Evolutionary conservation across 331 rosid genomes (phyloP).

Genomic region (Phaseolus coccineus): DNA sequence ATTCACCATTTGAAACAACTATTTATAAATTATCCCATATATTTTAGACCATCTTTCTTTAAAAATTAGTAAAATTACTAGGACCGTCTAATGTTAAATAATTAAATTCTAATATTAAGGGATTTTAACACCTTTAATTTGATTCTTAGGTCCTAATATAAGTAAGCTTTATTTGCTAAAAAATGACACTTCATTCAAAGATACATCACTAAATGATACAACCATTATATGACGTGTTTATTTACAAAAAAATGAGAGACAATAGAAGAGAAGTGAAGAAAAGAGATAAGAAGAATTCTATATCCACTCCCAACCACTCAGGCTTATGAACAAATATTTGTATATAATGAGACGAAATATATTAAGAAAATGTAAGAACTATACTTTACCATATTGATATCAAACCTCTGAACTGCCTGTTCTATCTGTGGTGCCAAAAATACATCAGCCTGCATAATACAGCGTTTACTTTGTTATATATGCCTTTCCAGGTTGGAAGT

Average conservation of each 20-base stretch:
- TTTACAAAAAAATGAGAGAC: background rate
- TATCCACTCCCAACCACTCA: background rate
- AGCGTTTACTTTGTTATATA: background rate
- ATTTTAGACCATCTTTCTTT: background rate
- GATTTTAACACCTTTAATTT: background rate
- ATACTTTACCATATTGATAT: constrained; percentile 47
- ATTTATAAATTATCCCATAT: background rate
- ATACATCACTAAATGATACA: background rate
- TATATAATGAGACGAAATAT: background rate
- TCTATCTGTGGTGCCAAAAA: constrained; percentile 58
- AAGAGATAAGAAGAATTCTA: background rate
- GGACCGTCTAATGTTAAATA: background rate
- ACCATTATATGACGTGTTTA: background rate
- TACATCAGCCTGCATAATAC: constrained; percentile 40
- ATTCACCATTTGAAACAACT: background rate
- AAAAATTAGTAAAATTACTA: background rate
- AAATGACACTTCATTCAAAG: background rate
- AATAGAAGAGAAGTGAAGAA: background rate
- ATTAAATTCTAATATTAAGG: background rate
- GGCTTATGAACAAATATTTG: background rate
- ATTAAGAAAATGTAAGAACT: constrained; percentile 18
- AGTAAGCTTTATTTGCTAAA: background rate
- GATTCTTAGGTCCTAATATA: background rate
- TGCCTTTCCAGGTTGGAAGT: background rate
- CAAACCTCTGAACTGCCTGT: constrained; percentile 18